Evolutionary conservation across 2,329 filamentous ascomycete species (phyloP), one percentile per base, ranked within the genome.

Genomic region (Phyllosticta ampelicida): DNA sequence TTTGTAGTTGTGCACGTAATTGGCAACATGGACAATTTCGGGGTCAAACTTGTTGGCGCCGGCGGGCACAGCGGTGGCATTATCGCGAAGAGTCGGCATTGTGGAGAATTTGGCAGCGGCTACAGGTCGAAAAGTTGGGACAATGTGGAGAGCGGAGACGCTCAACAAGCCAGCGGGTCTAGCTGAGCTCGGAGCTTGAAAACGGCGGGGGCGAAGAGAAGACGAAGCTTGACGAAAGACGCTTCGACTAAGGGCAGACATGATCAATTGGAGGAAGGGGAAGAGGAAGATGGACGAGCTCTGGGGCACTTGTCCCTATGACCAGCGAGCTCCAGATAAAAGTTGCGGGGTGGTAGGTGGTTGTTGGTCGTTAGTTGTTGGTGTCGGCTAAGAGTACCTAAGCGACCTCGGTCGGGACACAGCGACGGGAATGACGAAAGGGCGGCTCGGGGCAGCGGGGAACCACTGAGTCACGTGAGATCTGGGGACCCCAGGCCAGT

Each of bases 11-110:
- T 95, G 89, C 71, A 97, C 87, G 77, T 96, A 99, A 75, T 81
- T 84, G 62, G 92, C 92, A 80, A 99, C 96, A 73, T 97, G 91
- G 74, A 85, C 86, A 74, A 97, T 94, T 78, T 96, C 92, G 63
- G 87, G 84, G 72, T 97, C 92, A 75, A 92, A 96, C 65, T 85
- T 80, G 52, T 69, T 68, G 59, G 67, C 67, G 63, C 63, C 62
- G 11, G 55, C 56, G 51, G 61, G 67, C 63, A 55, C 65, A 56
- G 67, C 51, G 11, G 51, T 60, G 20, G 59, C 58, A 36, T 53
- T 57, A 44, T 55, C 54, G 58, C 49, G 30, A 26, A 19, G 28
- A n/a, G 58, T 60, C 6, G 60, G 54, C 54, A 60, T 60, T 16
- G 60, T 57, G 21, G 57, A 60, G 19, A 61, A 57, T 19, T 48